Base-by-base conservation (phyloP, 2,329 filamentous ascomycete species). In the Fusarium luffae region DNA sequence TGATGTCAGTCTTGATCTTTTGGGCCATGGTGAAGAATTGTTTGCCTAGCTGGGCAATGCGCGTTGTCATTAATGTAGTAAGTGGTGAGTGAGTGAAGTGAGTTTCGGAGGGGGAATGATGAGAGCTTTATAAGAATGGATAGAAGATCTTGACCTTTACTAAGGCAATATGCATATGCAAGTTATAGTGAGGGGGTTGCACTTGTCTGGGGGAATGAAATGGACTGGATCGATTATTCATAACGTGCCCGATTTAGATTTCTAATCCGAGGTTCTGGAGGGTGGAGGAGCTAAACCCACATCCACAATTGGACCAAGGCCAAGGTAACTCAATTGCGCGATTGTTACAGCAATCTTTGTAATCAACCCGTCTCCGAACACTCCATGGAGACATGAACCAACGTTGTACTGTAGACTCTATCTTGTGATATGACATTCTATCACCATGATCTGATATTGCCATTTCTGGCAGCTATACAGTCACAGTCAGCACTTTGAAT, bases 1-100 rank as follows among this genome's bases (percentile, higher is more conserved):
- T 91, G 74, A 97, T 93, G 72, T 92, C 85, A 8, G 91, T 79
- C 67, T 77, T 75, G 19, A 72, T 79, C 69, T 75, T 75, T 69
- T 74, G 56, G 41, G 76, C 70, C 77, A 79, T 79, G 12, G 50
- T 74, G 68, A 72, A 55, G 52, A 78, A 55, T 50, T 77, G 76
- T 46, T 68, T 71, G 68, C 68, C 69, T 18, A 76, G 59, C 40
- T 74, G 68, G 28, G 49, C 16, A 60, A 77, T 64, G 49, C 75
- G 75, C 27, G 66, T 72, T 59, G 74, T 74, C 75, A 77, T 77
- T 34, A 43, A 60, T 37, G 27, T 10, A 25, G 23, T 27, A 27
- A 27, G 27, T 11, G 32, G 44, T 32, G n/a, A 48, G 19, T 13
- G 37, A 28, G 19, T 32, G 27, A 37, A n/a, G 16, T 42, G 55